Percentiles rank a stretch among this genome's conserved stretches.
phyloP scores from a whole-genome alignment of 2,329 filamentous ascomycete species.

The Aspergillus fructus region DNA sequence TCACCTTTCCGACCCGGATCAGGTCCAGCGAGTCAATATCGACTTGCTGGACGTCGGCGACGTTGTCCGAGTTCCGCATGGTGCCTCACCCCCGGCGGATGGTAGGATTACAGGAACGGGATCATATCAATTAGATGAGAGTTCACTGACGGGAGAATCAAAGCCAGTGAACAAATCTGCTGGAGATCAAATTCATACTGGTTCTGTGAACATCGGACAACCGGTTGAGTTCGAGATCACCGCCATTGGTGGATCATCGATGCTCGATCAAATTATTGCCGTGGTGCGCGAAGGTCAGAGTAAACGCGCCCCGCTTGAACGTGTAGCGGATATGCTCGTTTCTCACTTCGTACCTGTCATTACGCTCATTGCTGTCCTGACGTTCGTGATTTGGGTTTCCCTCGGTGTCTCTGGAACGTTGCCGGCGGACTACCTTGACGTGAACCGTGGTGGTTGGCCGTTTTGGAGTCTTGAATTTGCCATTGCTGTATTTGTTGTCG shows the following conservation, averaged over 20 bases:
- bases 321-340: constrained; percentile 48
- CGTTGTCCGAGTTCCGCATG: constrained; percentile 71
- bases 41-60: constrained; percentile 76
- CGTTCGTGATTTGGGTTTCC: constrained; percentile 48
- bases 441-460: constrained; percentile 51
- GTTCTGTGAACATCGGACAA: constrained; percentile 49
- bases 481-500: constrained; percentile 83
- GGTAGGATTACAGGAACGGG: constrained; percentile 60
- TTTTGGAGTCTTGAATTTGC: constrained; percentile 63
- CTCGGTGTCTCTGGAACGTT: constrained; percentile 45
- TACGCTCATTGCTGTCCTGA: constrained; percentile 48
- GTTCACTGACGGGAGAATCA: constrained; percentile 70
- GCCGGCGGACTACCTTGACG: constrained; percentile 51
- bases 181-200: constrained; percentile 47
- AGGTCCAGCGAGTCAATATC: constrained; percentile 50
- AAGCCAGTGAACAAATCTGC: constrained; percentile 43
- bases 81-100: constrained; percentile 81
- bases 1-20: constrained; percentile 3
- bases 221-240: constrained; percentile 46
- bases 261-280: constrained; percentile 51
- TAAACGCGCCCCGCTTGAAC: constrained; percentile 49
- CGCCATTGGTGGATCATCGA: constrained; percentile 47
- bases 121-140: constrained; percentile 77
- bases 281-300: constrained; percentile 52
- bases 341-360: constrained; percentile 52